Evolutionary conservation across 1,139 yeast genomes (phyloP), one percentile per base, ranked within the genome.

Genomic region (Yamadazyma membranifaciens): DNA sequence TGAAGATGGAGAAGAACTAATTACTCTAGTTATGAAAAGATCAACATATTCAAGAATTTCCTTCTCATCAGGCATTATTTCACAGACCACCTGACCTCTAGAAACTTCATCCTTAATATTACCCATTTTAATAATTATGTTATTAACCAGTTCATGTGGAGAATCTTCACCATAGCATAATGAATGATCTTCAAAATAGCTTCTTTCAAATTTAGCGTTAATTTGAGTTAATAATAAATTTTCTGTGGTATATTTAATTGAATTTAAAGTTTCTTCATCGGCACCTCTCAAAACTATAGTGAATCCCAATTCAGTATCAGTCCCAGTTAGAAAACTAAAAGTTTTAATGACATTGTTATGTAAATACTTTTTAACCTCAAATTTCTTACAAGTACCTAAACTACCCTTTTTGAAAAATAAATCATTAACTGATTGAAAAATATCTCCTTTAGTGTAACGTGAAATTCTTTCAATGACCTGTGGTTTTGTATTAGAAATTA

Each of bases 281-380:
- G 81, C 83, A 2, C 98, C 98, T 44, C 98, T 70, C 20, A 94
- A 64, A 7, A 87, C 69, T 14, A 92, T 75, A 0, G 98, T 89
- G 35, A 92, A 84, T 0, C 98, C 98, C 0, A 83, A 64, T 33
- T 78, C 79, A 16, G 77, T 70, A 35, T 85, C 82, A 50, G 89
- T 83, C 0, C 97, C 98, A 2, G 83, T 76, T 43, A 94, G 76
- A 50, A 78, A 86, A 12, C 88, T 74, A 57, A 83, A 87, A 0
- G 95, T 81, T 55, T 88, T 87, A 11, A 83, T 75, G 1, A 67
- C 47, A 41, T 78, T 69, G 1, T 76, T 73, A 55, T 72, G 76
- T 2, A 77, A 64, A 56, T 69, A 91, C 2, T 87, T 76, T 47
- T 78, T 78, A 13, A 87, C 88, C 45, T 83, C 87, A 56, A 92